Conservation (phyloP, 2,329 filamentous ascomycete genomes). For the Metarhizium brunneum region DNA sequence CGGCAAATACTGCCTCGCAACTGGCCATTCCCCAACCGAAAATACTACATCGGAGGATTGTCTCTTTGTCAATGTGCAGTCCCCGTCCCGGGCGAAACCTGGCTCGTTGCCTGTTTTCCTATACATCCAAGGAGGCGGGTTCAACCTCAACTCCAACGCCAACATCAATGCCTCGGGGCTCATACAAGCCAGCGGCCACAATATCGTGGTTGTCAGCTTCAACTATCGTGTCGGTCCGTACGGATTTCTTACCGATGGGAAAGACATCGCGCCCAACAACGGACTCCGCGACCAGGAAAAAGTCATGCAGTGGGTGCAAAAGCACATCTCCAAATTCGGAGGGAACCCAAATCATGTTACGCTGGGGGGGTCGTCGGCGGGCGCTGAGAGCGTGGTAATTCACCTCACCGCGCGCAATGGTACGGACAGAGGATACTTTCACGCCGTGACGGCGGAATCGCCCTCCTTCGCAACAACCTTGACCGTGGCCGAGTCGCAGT, state of each 20-base stretch:
- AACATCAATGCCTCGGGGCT: slow-evolving; percentile 54
- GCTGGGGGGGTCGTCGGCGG: slow-evolving; percentile 59
- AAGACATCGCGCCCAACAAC: slow-evolving; percentile 52
- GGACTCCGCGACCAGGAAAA: slow-evolving; percentile 63
- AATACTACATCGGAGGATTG: slow-evolving; percentile 50
- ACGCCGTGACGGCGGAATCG: slow-evolving; percentile 40
- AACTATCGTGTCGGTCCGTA: slow-evolving; percentile 71
- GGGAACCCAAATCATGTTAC: slow-evolving; percentile 60
- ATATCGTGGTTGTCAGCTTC: slow-evolving; percentile 61
- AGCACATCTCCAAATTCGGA: slow-evolving; percentile 57
- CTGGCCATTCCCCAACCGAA: slow-evolving; percentile 14
- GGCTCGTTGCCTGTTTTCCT: slow-evolving; percentile 53
- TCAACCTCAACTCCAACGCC: slow-evolving; percentile 37
- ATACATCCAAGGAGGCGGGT: slow-evolving; percentile 52
- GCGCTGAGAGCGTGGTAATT: slow-evolving; percentile 54
- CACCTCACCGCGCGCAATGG: slow-evolving; percentile 51
- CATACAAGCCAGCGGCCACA: slow-evolving; percentile 43
- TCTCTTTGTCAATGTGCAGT: slow-evolving; percentile 57
- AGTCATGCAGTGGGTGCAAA: slow-evolving; percentile 59
- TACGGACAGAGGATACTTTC: slow-evolving; percentile 37
- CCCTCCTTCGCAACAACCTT: slow-evolving; percentile 41
- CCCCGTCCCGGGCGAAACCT: slow-evolving; percentile 41
- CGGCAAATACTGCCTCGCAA: slow-evolving; percentile 18
- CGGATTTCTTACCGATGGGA: slow-evolving; percentile 57
- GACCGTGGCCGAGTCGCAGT: slow-evolving; percentile 36